Base-by-base conservation (phyloP, 2,329 filamentous ascomycete species). In the Fragosphaeria purpurea region DNA sequence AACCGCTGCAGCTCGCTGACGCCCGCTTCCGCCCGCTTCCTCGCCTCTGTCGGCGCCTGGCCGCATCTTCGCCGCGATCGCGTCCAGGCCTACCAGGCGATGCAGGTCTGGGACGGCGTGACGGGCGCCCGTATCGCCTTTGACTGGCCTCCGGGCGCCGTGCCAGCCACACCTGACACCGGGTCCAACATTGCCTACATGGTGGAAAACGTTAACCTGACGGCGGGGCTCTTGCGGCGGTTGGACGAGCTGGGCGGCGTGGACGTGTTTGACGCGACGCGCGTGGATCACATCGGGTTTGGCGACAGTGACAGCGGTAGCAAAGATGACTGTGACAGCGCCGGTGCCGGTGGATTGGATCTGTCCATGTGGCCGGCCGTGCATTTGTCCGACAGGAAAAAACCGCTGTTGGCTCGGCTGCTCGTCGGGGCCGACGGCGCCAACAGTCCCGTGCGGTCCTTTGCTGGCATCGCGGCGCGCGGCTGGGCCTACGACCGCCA, bases 21-120 rank as follows among this genome's bases (percentile, higher is more conserved):
- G 0, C 91, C 91, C 0, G 78, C 85, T 0, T 95, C 90, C 0
- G 85, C 88, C n/a, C 76, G 75, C 4, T 96, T 93, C 61, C 76
- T 97, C 56, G 76, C 87, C 62, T 73, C 77, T 5, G 93, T 95
- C 54, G 93, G 91, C 38, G 89, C 85, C 46, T 97, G 91, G 93
- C 63, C 74, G 6, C 82, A 94, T 62, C 72, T 96, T 54, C 77
- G 86, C 58, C 70, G 74, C 41, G 72, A 79, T 6, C 81, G 93
- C 35, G 80, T 93, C 37, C 90, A 96, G 70, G 78, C 83, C 1
- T 98, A 96, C 66, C 83, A 94, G 53, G 86, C 91, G 60, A 98
- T 98, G 93, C 86, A 95, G 65, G 93, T 97, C 35, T 98, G 94
- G 93, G 93, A 98, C 65, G 94, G 91, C 55, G 80, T 95, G 51